Evolutionary conservation across 202 grass and related monocot species (phyloP).

Genomic region (Dendrocalamus latiflorus): DNA sequence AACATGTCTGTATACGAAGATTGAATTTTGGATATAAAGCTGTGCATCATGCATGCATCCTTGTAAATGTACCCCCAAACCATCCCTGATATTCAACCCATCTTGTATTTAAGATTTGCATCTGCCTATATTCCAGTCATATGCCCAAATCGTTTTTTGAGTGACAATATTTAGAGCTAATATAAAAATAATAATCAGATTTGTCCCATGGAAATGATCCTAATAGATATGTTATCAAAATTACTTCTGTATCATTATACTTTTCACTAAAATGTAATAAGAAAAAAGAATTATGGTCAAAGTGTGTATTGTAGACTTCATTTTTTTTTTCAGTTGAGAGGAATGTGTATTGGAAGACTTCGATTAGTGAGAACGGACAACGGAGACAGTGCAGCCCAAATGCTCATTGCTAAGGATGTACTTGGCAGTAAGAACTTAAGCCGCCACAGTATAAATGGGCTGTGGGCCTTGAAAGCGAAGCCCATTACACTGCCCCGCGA

Average conservation of each 20-base stretch:
- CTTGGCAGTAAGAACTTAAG: not conserved
- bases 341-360: too few relatives aligned
- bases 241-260: not conserved
- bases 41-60: not conserved
- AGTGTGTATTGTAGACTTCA: not conserved
- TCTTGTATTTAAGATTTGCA: not conserved
- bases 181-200: not conserved
- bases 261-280: not conserved
- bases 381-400: not conserved
- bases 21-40: conserved; percentile 28
- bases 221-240: not conserved
- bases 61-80: not conserved
- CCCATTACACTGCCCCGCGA: not conserved
- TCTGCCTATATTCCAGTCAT: not conserved
- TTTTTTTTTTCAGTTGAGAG: too few relatives aligned
- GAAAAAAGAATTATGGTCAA: not conserved
- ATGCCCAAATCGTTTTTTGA: not conserved
- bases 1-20: conserved; percentile 33
- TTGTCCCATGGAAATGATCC: not conserved
- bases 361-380: not conserved
- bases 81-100: not conserved
- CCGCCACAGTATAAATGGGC: not conserved
- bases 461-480: not conserved
- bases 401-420: too few relatives aligned
- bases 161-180: not conserved